These are phyloP conservation scores for Aureobasidium sp. DNA, from an alignment of 2,329 filamentous ascomycete species.

Conservation along the genomic window DNA sequence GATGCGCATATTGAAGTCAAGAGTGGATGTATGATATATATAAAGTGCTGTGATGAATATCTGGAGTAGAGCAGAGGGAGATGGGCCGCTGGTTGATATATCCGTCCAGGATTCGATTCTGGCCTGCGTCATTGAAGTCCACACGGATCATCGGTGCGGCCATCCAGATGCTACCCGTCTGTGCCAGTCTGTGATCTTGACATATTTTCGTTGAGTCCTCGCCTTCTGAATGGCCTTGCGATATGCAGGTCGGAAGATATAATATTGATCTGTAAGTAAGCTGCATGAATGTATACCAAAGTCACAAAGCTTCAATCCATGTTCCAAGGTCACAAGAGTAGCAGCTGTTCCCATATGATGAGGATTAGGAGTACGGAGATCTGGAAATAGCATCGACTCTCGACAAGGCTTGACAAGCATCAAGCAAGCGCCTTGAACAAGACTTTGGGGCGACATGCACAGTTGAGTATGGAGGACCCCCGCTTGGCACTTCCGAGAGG, in stretches of 20 bases:
- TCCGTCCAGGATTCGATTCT: background rate
- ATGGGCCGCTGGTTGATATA: constrained; percentile 1
- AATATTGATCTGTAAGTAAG: constrained; percentile 6
- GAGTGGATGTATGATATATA: background rate
- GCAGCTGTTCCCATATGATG: too few species aligned
- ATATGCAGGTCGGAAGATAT: constrained; percentile 5
- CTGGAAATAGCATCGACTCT: background rate
- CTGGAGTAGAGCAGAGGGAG: background rate
- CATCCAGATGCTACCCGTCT: background rate
- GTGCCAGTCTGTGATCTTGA: too few species aligned
- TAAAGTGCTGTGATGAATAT: background rate
- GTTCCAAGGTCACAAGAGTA: background rate
- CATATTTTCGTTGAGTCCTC: background rate
- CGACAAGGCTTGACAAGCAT: constrained; percentile 3
- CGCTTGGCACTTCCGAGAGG: too few species aligned
- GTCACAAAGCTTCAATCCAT: background rate
- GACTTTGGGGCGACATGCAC: background rate
- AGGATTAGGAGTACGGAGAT: background rate
- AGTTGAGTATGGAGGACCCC: background rate
- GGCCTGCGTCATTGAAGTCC: background rate
- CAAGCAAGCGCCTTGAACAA: background rate
- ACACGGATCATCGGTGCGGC: background rate
- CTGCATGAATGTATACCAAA: constrained; percentile 9
- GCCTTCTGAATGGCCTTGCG: background rate
- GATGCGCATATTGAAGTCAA: background rate